A percentile compares a stretch with the other conserved stretches of the same genome.
phyloP scores from a whole-genome alignment of 129 eudicot genomes.

The Escallonia herrerae region DNA sequence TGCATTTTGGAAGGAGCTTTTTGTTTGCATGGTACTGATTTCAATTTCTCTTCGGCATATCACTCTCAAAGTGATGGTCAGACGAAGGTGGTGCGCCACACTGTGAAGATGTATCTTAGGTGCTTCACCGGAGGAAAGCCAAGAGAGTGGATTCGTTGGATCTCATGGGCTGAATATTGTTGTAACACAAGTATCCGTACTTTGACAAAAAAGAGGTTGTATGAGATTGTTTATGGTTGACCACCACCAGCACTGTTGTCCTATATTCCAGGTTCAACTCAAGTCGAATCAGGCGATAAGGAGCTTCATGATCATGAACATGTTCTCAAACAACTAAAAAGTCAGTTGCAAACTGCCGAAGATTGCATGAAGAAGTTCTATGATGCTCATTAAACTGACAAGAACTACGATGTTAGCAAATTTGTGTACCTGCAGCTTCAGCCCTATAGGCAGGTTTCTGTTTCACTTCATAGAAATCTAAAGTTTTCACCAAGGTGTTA shows the following conservation, averaged over 20 bases:
- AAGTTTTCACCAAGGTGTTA: neutral
- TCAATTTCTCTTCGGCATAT: neutral
- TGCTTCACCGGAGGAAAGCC: neutral
- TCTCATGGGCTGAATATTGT: neutral
- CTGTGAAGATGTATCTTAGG: neutral
- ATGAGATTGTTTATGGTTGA: too few relatives aligned
- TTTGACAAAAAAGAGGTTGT: too few relatives aligned
- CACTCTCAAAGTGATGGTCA: neutral
- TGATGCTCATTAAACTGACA: neutral
- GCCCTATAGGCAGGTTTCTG: too few relatives aligned
- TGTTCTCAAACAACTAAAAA: neutral
- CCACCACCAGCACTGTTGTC: too few relatives aligned
- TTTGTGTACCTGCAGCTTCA: too few relatives aligned
- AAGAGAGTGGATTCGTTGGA: neutral
- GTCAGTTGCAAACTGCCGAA: neutral
- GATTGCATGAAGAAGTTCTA: neutral
- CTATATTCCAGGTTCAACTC: neutral
- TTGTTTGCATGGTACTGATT: neutral
- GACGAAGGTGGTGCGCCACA: neutral
- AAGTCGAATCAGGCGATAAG: neutral
- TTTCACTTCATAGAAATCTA: too few relatives aligned
- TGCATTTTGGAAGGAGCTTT: neutral
- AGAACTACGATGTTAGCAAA: too few relatives aligned
- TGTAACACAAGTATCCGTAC: neutral
- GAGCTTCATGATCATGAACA: neutral